Evolutionary conservation across 805 yeast species (phyloP).

Genomic region (Soucietia sequanensis): DNA sequence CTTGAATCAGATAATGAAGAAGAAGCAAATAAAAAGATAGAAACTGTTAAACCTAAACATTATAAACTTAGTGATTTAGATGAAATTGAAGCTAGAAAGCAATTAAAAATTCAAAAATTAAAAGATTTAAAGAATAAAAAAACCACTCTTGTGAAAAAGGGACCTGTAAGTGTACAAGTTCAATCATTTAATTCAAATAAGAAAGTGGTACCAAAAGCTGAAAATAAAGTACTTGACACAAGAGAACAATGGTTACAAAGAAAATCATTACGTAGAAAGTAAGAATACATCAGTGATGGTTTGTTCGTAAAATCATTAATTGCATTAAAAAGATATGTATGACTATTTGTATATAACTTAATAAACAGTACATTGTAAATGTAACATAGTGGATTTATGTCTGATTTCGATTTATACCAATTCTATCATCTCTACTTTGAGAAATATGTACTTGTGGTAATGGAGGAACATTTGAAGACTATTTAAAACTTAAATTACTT

Average conservation of each 20-base stretch:
- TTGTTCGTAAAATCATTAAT: too few species aligned
- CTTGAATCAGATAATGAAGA: conserved; percentile 21
- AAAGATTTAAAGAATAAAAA: conserved; percentile 15
- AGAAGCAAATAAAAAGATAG: conserved; percentile 4
- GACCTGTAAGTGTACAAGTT: conserved; percentile 41
- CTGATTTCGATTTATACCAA: background rate
- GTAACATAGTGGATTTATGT: too few species aligned
- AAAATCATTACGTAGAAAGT: conserved; percentile 35
- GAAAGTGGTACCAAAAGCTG: conserved; percentile 36
- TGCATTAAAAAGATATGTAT: too few species aligned
- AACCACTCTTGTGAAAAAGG: conserved; percentile 30
- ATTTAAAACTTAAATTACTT: conserved; percentile 1
- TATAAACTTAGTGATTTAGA: conserved; percentile 12
- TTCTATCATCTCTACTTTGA: background rate
- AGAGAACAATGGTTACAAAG: conserved; percentile 42
- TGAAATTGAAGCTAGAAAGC: conserved; percentile 26
- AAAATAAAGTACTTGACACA: conserved; percentile 26
- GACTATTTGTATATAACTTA: too few species aligned
- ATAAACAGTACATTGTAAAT: too few species aligned
- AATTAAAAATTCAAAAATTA: conserved; percentile 25
- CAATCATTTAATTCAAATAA: conserved; percentile 19
- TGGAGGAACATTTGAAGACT: conserved; percentile 10
- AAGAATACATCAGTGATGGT: too few species aligned
- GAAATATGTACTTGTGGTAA: background rate
- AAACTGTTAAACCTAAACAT: conserved; percentile 5